Evolutionary conservation across 2,329 filamentous ascomycete species (phyloP).

Genomic region (Bertia moriformis): DNA sequence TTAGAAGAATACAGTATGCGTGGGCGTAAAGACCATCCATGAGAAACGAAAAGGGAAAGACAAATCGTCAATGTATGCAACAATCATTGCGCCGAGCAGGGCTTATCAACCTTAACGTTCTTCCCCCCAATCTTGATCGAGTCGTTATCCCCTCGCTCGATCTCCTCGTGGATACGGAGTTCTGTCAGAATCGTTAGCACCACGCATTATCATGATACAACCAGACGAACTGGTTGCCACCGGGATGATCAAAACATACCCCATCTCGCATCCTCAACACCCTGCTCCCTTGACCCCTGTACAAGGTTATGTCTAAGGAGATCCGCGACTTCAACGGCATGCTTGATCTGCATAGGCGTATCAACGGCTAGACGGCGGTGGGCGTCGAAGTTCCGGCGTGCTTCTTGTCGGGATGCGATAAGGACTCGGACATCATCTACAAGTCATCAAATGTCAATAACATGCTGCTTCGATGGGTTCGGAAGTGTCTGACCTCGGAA

Average conservation of each 20-base stretch:
- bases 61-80: not conserved
- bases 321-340: constrained; percentile 70
- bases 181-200: not conserved
- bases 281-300: constrained; percentile 50
- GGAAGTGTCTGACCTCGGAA: constrained; percentile 53
- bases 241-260: constrained; percentile 32
- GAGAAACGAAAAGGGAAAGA: too few relatives aligned
- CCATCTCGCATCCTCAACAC: constrained; percentile 27
- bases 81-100: constrained; percentile 1
- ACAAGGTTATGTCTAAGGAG: constrained; percentile 77
- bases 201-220: not conserved
- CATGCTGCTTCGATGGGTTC: too few relatives aligned
- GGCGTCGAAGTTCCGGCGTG: constrained; percentile 58
- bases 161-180: constrained; percentile 79
- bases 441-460: not conserved
- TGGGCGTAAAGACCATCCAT: too few relatives aligned
- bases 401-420: constrained; percentile 55
- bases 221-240: not conserved
- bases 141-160: constrained; percentile 85
- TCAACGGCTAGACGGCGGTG: constrained; percentile 26
- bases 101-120: not conserved
- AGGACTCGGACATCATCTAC: constrained; percentile 60
- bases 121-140: constrained; percentile 48
- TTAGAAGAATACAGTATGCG: too few relatives aligned
- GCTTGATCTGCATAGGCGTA: constrained; percentile 49